Evolutionary conservation across 2,329 filamentous ascomycete genomes (phyloP), one percentile per base, ranked within the genome.

Genomic region (Penicillium sp.): DNA sequence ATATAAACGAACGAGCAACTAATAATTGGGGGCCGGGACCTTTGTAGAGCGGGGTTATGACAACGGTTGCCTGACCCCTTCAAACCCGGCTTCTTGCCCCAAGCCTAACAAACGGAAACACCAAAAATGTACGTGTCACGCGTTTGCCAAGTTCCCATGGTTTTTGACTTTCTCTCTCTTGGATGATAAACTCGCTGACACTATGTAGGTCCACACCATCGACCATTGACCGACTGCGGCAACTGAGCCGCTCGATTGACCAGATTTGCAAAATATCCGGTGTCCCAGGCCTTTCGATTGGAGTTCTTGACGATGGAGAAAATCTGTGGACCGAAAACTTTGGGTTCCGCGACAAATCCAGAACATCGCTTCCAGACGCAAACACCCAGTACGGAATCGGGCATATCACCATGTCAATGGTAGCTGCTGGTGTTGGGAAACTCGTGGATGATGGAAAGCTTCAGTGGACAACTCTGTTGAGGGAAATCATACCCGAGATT

Each of bases 301-400:
- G 53, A 3, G 53, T 56, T 3, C 11, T 42, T 18, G 42, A 47
- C 16, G 14, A 52, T 16, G 48, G 53, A 6, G 40, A 46, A 16
- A 34, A 14, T 2, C 4, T 40, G 16, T 50, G 31, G 20, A 31
- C 39, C n/a, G 39, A 56, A 10, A 52, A 42, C 22, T 39, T 51
- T 18, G 48, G 53, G 11, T 56, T 52, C 29, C 42, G 34, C 16
- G 40, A 51, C 20, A 16, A 32, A 7, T 13, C 34, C 26, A 43
- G 32, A 22, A 22, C 39, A 16, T 8, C 35, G 29, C 31, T 5
- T 18, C 40, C 53, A 20, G 26, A 51, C 5, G 37, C 42, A 46
- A 29, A 55, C 14, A 55, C 40, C 9, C 32, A 45, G 20, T 55
- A 55, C 9, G 35, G 53, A 22, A 29, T 51, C 24, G 47, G 47